Base-by-base conservation (phyloP, 1,284 basidiomycete species). In the Wolfiporia cocos region DNA sequence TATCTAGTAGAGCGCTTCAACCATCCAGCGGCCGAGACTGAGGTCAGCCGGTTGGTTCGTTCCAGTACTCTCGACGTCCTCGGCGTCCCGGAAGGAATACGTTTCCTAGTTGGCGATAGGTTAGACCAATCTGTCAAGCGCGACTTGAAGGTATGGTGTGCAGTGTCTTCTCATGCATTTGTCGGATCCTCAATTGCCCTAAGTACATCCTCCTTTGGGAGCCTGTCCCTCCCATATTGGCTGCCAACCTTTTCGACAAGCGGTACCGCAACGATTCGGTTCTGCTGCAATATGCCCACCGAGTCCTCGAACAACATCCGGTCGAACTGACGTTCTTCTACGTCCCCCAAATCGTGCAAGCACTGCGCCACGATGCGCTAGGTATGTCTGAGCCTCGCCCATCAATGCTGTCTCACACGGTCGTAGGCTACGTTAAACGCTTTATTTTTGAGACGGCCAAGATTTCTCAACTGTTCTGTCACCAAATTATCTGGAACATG, bases 401-500 rank as follows among this genome's bases (percentile, higher is more conserved):
- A 24, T 2, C 45, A 32, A 19, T 11, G 5, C 20, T 5, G 7
- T 18, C 20, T 30, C 12, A 29, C 3, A 20, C 19, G 15, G 2
- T 19, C 37, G 6, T 21, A 92, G 92, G 92, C 36, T 99, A 99
- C 64, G 92, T 99, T 21, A 82, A 87, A 50, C 81, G 86, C 21
- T 99, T 98, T 71, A 93, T 99, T 57, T 94, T 94, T 53, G 93
- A 98, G 67, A 97, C 95, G 0, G 89, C 94, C 10, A 95, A 93
- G 66, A 92, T 99, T 49, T 98, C 94, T 3, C 95, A 97, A 63
- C 67, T 94, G 9, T 99, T 99, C 72, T 99, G 96, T 59, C 96
- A 99, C 63, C 96, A 99, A 68, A 99, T 99, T 49, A 92, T 99
- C 51, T 99, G 96, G 96, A 99, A 99, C 64, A 99, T 99, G 96